These are phyloP conservation scores for Corchorus capsularis DNA, from an alignment of 345 rosid species.

Conservation along the genomic window DNA sequence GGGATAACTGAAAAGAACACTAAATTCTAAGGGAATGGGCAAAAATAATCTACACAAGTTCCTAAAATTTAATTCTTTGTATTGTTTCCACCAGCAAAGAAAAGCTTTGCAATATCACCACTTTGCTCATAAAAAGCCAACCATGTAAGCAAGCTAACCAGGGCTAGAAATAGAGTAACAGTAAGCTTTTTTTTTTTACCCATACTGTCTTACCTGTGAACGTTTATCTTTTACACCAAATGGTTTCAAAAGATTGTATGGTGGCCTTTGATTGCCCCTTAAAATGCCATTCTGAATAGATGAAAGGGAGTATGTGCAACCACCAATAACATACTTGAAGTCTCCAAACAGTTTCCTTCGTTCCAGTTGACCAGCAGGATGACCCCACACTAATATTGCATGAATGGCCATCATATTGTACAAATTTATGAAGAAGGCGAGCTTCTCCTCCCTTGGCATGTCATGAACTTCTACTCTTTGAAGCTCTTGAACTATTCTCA, in stretches of 20 bases:
- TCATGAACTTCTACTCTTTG: slow-evolving; percentile 72
- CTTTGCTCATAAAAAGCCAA: not conserved
- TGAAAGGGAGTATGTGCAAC: slow-evolving; percentile 73
- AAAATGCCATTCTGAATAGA: slow-evolving; percentile 85
- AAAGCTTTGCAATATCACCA: not conserved
- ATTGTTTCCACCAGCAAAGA: not conserved
- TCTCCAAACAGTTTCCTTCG: slow-evolving; percentile 70
- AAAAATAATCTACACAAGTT: not conserved
- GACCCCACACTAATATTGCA: slow-evolving; percentile 70
- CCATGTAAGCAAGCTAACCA: not conserved
- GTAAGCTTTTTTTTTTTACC: not conserved
- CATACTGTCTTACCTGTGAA: slow-evolving; percentile 42
- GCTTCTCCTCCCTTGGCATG: slow-evolving; percentile 73
- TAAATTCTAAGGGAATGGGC: not conserved
- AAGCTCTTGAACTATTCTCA: slow-evolving; percentile 78
- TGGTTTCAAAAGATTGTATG: slow-evolving; percentile 78
- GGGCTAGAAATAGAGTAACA: slow-evolving; percentile 4
- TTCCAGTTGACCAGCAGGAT: slow-evolving; percentile 74
- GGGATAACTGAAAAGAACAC: not conserved
- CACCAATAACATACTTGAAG: slow-evolving; percentile 79
- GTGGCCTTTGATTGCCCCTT: slow-evolving; percentile 77
- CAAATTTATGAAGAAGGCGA: slow-evolving; percentile 83
- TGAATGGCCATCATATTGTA: slow-evolving; percentile 91
- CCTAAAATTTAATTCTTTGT: not conserved
- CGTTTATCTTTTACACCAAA: slow-evolving; percentile 75